Conservation (phyloP, 257 asterid species). For the Solanum medicagineum region DNA sequence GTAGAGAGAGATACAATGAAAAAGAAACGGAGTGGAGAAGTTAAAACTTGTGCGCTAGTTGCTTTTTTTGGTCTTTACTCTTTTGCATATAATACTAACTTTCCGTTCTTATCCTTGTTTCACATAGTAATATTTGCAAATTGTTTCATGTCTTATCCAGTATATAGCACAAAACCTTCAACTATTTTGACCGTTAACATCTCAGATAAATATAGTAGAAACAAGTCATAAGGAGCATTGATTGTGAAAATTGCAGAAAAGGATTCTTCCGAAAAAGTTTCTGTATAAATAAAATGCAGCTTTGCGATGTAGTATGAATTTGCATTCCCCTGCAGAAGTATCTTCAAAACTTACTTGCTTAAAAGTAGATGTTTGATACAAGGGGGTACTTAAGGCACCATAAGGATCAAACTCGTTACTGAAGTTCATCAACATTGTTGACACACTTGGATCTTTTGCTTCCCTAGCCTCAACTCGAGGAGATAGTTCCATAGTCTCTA, state of each 20-base stretch:
- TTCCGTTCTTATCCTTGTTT: not conserved
- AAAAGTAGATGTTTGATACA: constrained; percentile 97
- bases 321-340: not conserved
- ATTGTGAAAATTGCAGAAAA: not conserved
- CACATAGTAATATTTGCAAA: not conserved
- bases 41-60: not conserved
- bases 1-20: not conserved
- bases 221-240: not conserved
- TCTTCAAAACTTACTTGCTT: constrained; percentile 53
- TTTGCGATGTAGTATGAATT: not conserved
- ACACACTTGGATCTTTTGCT: constrained; percentile 40
- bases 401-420: constrained; percentile 81
- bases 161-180: not conserved
- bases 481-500: constrained; percentile 11
- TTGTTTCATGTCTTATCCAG: not conserved
- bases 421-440: constrained; percentile 85
- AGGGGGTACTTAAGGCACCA: constrained; percentile 79
- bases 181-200: not conserved
- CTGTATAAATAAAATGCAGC: not conserved
- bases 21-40: not conserved
- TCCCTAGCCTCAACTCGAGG: constrained; percentile 23
- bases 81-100: not conserved
- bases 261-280: not conserved
- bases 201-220: not conserved
- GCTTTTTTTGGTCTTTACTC: not conserved